phyloP scores from a whole-genome alignment of 306 rosid species.

The Senna tora region DNA sequence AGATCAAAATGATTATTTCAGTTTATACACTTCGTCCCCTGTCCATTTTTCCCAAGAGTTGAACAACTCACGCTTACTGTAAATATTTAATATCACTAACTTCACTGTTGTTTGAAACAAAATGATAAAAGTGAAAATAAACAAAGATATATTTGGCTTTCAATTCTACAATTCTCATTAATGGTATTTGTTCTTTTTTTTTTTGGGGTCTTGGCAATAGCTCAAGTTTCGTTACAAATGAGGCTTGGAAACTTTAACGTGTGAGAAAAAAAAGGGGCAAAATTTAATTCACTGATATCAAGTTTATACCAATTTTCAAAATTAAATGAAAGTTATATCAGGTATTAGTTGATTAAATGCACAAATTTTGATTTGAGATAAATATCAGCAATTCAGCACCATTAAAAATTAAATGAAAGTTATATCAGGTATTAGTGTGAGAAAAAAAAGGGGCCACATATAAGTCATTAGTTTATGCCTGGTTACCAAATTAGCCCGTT shows the following conservation, averaged over 20 bases:
- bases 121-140: not conserved
- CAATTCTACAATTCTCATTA: not conserved
- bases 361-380: constrained; percentile 3
- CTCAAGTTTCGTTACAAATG: not conserved
- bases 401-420: no score
- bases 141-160: not conserved
- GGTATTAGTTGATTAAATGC: not conserved
- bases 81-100: not conserved
- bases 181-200: not conserved
- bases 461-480: constrained; percentile 29
- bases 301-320: not conserved
- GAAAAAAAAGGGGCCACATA: no score
- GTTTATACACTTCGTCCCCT: not conserved
- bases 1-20: constrained; percentile 15
- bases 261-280: not conserved
- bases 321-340: not conserved
- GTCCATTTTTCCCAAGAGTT: not conserved
- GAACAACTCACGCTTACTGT: not conserved
- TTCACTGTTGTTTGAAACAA: not conserved
- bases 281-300: not conserved
- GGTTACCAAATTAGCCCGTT: constrained; percentile 7
- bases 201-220: not conserved
- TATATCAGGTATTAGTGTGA: no score
- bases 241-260: not conserved
- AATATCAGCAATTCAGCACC: no score